Conservation (phyloP, 108 stramenopile species). For the Chaetoceros muelleri region DNA sequence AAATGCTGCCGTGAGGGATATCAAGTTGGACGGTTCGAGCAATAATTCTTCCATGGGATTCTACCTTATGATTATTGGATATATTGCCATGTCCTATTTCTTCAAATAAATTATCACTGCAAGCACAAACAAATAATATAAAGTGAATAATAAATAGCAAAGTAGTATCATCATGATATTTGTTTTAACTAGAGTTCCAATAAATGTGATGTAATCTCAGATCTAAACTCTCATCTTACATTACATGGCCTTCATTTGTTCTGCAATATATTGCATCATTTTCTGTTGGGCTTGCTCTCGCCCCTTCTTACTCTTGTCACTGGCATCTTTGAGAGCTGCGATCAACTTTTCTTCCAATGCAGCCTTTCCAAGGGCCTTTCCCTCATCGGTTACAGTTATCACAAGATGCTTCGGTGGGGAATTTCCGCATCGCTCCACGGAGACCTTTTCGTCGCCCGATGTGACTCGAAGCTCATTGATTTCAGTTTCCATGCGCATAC, state of each 20-base stretch:
- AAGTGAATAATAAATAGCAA: too few species aligned
- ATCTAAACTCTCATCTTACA: too few species aligned
- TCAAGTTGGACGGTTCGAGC: slow-evolving; percentile 41
- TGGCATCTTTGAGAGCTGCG: slow-evolving; percentile 36
- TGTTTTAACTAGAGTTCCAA: too few species aligned
- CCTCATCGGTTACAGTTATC: slow-evolving; percentile 58
- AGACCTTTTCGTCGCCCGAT: slow-evolving; percentile 45
- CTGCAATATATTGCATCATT: slow-evolving; percentile 69
- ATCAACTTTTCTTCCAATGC: slow-evolving; percentile 42
- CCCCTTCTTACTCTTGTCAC: slow-evolving; percentile 36
- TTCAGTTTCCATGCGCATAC: slow-evolving; percentile 29
- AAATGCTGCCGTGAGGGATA: slow-evolving; percentile 62
- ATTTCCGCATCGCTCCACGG: slow-evolving; percentile 59
- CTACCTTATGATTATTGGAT: slow-evolving; percentile 85
- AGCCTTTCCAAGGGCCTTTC: slow-evolving; percentile 59
- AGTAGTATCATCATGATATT: too few species aligned
- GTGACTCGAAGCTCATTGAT: slow-evolving; percentile 40
- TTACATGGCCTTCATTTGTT: slow-evolving; percentile 45
- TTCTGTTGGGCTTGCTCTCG: slow-evolving; percentile 62
- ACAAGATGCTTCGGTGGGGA: slow-evolving; percentile 61
- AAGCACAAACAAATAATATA: neutral
- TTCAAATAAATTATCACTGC: slow-evolving; percentile 21
- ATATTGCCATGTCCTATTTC: slow-evolving; percentile 79
- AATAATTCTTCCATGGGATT: slow-evolving; percentile 65
- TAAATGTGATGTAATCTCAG: too few species aligned